phyloP scores from a whole-genome alignment of 306 rosid genomes.

The Heteromeles arbutifolia region DNA sequence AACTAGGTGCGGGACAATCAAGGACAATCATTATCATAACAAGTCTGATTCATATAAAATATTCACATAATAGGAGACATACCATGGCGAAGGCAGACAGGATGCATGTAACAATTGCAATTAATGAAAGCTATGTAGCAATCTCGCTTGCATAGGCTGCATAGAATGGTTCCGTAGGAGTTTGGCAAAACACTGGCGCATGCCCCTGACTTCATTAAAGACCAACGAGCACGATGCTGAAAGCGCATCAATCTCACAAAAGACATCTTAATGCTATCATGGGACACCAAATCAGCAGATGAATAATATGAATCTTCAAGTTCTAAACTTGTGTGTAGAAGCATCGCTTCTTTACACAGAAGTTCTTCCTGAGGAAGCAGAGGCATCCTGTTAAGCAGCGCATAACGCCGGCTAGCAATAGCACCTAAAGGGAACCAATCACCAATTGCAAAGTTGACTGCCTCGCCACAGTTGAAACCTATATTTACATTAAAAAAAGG shows the following conservation, averaged over 20 bases:
- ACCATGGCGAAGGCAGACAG: slow-evolving; percentile 93
- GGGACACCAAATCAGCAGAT: slow-evolving; percentile 45
- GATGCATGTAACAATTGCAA: slow-evolving; percentile 72
- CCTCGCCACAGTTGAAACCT: slow-evolving; percentile 99
- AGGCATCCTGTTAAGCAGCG: slow-evolving; percentile 78
- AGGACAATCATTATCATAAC: background rate
- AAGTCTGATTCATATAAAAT: background rate
- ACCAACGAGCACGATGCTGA: slow-evolving; percentile 86
- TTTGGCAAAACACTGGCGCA: slow-evolving; percentile 45
- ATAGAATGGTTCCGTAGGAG: slow-evolving; percentile 63
- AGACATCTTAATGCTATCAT: slow-evolving; percentile 46
- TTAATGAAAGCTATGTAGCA: slow-evolving; percentile 69
- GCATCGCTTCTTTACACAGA: slow-evolving; percentile 91
- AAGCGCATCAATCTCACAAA: slow-evolving; percentile 78
- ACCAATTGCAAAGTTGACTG: slow-evolving; percentile 92
- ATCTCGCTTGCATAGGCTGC: slow-evolving; percentile 89
- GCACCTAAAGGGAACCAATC: slow-evolving; percentile 97
- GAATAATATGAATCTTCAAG: slow-evolving; percentile 59
- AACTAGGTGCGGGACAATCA: background rate
- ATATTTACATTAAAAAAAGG: slow-evolving; percentile 13
- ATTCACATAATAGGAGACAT: slow-evolving; percentile 21
- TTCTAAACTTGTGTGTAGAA: slow-evolving; percentile 51
- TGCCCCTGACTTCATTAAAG: slow-evolving; percentile 56
- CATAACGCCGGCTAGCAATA: slow-evolving; percentile 82
- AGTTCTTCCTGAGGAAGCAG: slow-evolving; percentile 94